Evolutionary conservation across 805 yeast genomes (phyloP).

Genomic region (Brettanomyces anomalus): DNA sequence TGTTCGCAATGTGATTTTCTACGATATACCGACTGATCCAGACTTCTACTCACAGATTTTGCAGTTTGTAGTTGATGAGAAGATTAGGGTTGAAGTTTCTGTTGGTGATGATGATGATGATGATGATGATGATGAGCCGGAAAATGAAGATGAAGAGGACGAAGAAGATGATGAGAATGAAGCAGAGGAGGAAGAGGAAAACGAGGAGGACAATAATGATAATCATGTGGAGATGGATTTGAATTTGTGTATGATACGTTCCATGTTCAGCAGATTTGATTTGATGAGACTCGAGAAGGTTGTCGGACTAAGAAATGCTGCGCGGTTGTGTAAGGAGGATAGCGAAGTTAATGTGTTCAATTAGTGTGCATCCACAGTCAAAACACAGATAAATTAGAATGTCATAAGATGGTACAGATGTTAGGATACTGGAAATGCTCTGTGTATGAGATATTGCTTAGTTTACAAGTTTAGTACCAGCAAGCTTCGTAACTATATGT

Average conservation of each 20-base stretch:
- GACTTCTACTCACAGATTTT: constrained; percentile 71
- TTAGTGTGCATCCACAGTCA: constrained; percentile 11
- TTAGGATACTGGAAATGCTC: too few relatives aligned
- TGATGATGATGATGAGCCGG: constrained; percentile 5
- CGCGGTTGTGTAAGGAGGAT: constrained; percentile 56
- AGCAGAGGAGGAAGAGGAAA: constrained; percentile 7
- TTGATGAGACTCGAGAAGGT: constrained; percentile 69
- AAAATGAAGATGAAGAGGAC: constrained; percentile 14
- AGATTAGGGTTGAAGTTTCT: constrained; percentile 24
- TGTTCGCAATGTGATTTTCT: constrained; percentile 72
- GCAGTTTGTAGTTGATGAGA: constrained; percentile 49
- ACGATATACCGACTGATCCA: constrained; percentile 81
- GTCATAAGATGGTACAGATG: too few relatives aligned
- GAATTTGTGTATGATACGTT: constrained; percentile 38
- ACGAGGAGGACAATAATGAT: constrained; percentile 6
- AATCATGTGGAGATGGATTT: constrained; percentile 18
- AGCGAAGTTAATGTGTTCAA: constrained; percentile 72
- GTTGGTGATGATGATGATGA: constrained; percentile 11
- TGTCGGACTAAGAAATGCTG: constrained; percentile 71
- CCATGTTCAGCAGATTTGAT: constrained; percentile 73
- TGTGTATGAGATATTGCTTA: not conserved
- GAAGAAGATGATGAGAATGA: constrained; percentile 8
- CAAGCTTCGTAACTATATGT: not conserved
- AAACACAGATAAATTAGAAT: not conserved
- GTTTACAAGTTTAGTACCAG: too few relatives aligned